These are phyloP conservation scores for Fusarium sp. DNA, from an alignment of 2,329 filamentous ascomycete species.

Conservation along the genomic window DNA sequence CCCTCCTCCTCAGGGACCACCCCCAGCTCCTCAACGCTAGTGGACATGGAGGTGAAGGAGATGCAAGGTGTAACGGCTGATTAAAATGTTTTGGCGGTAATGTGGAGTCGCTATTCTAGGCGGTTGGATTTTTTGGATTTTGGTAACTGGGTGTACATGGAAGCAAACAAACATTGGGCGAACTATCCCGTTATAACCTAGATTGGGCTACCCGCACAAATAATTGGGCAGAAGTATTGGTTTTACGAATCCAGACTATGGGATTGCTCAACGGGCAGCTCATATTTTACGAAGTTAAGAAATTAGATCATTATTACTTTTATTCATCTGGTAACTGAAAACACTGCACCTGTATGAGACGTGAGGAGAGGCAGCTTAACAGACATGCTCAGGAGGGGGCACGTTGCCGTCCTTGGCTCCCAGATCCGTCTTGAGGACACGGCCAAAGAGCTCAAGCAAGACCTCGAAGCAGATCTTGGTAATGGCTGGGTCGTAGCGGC, in stretches of 20 bases:
- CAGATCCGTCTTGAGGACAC: conserved; percentile 82
- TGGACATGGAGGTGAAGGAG: conserved; percentile 34
- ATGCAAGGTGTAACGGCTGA: conserved; percentile 24
- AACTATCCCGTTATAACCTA: conserved; percentile 29
- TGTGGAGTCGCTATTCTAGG: conserved; percentile 10
- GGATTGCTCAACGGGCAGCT: conserved; percentile 27
- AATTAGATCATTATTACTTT: conserved; percentile 43
- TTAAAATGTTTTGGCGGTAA: conserved; percentile 22
- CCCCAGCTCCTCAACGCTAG: conserved; percentile 43
- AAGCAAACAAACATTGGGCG: conserved; percentile 11
- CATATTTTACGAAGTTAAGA: conserved; percentile 45
- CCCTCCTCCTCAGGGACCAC: conserved; percentile 43
- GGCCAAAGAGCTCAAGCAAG: conserved; percentile 84
- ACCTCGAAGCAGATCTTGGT: conserved; percentile 92
- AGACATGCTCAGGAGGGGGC: conserved; percentile 78
- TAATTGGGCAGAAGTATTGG: conserved; percentile 33
- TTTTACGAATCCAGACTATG: conserved; percentile 28
- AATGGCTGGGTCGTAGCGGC: conserved; percentile 90
- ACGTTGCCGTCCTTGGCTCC: conserved; percentile 73
- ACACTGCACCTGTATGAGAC: not conserved
- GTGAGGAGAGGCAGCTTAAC: conserved; percentile 56
- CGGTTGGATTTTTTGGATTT: conserved; percentile 27
- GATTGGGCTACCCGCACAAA: conserved; percentile 29
- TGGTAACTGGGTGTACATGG: conserved; percentile 31
- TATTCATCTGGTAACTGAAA: conserved; percentile 11